Conservation (phyloP, 2,329 filamentous ascomycete genomes). For the Pseudogymnoascus sp. region DNA sequence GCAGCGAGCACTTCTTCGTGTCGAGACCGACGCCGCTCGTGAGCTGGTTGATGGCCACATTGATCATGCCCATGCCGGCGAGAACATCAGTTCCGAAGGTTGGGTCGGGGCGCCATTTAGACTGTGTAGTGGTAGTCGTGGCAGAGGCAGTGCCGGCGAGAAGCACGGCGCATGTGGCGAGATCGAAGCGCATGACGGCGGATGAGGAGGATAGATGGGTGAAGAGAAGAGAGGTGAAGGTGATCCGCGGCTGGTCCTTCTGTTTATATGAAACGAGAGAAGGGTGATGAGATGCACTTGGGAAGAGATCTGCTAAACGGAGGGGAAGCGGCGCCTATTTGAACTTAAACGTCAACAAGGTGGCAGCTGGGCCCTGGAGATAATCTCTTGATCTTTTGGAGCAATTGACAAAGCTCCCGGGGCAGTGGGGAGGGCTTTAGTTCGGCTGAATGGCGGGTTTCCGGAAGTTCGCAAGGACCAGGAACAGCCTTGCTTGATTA, state of each 20-base stretch:
- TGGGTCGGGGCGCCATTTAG: not conserved
- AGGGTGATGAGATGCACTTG: not conserved
- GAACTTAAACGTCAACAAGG: constrained; percentile 7
- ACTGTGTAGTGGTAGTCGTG: not conserved
- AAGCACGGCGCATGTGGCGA: not conserved
- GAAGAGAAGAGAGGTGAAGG: not conserved
- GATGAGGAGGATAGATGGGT: not conserved
- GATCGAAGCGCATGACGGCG: not conserved
- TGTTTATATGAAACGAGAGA: constrained; percentile 5
- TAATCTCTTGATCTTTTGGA: constrained; percentile 1
- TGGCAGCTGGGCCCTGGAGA: not conserved
- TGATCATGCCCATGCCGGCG: not conserved
- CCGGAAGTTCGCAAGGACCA: not conserved
- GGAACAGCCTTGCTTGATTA: constrained; percentile 7
- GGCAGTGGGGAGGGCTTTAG: constrained; percentile 1
- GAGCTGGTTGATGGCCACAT: constrained; percentile 3
- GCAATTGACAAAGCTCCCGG: constrained; percentile 5
- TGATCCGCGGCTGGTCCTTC: not conserved
- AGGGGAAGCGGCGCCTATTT: constrained; percentile 6
- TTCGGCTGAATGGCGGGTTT: not conserved
- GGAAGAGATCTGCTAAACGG: constrained; percentile 3
- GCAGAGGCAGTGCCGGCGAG: not conserved
- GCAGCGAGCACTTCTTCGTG: constrained; percentile 29
- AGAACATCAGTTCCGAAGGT: constrained; percentile 4
- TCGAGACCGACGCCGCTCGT: not conserved